Conservation (phyloP, 2,329 filamentous ascomycete genomes). For the Zymoseptoria crescenta region DNA sequence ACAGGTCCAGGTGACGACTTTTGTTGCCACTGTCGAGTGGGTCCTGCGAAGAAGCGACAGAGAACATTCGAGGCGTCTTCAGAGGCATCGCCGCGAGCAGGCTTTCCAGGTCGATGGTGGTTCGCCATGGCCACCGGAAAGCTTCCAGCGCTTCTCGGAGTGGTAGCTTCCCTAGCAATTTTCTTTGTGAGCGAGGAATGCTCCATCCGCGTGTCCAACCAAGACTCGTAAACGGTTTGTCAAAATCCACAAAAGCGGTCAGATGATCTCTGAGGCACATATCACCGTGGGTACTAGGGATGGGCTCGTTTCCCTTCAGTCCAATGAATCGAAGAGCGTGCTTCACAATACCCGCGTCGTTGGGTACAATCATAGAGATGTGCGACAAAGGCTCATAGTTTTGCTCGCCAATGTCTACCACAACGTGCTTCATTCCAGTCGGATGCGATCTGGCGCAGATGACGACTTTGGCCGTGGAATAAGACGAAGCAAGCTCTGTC, state of each 20-base stretch:
- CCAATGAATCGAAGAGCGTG: neutral
- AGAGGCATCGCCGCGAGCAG: neutral
- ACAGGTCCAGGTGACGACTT: neutral
- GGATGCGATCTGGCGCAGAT: neutral
- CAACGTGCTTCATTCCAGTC: constrained; percentile 1
- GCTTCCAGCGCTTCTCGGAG: neutral
- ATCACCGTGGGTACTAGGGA: neutral
- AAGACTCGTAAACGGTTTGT: neutral
- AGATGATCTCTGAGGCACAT: neutral
- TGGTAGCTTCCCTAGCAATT: neutral
- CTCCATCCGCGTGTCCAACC: neutral
- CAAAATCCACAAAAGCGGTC: neutral
- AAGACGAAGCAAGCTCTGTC: neutral
- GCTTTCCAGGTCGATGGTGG: neutral
- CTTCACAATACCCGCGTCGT: neutral
- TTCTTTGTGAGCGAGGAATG: neutral
- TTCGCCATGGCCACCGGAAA: neutral
- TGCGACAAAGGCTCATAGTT: constrained; percentile 1
- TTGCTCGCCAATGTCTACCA: neutral
- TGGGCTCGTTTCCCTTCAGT: neutral
- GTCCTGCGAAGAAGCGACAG: neutral
- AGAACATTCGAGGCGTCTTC: neutral
- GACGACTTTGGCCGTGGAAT: neutral
- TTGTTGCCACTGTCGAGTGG: neutral
- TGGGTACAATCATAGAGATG: constrained; percentile 1